A percentile compares a stretch with the other conserved stretches of the same genome.
These are phyloP conservation scores for Drechslerella stenobrocha DNA, from an alignment of 2,329 filamentous ascomycete species.

Conservation along the genomic window DNA sequence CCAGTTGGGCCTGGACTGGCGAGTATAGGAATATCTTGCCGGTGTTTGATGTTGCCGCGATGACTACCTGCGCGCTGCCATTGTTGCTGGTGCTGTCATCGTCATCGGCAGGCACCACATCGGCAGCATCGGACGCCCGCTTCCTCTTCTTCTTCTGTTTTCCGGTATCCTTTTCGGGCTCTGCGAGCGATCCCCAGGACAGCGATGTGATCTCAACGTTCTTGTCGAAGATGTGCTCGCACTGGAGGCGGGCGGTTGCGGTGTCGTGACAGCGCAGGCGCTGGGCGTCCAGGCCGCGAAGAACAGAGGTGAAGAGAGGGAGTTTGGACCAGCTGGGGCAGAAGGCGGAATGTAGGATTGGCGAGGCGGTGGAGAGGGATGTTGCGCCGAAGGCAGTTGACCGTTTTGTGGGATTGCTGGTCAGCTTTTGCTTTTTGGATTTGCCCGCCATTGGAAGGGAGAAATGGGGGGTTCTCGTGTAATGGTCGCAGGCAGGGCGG, in stretches of 20 bases:
- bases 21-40: constrained; percentile 61
- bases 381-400: constrained; percentile 27
- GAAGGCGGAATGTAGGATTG: constrained; percentile 60
- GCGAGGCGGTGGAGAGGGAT: constrained; percentile 54
- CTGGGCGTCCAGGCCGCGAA: constrained; percentile 61
- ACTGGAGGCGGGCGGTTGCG: constrained; percentile 59
- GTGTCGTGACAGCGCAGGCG: constrained; percentile 62
- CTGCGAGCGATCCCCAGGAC: constrained; percentile 59
- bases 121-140: constrained; percentile 56
- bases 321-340: constrained; percentile 61
- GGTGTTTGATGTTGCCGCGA: constrained; percentile 60
- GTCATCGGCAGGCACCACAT: constrained; percentile 49
- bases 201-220: constrained; percentile 60
- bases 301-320: constrained; percentile 61
- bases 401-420: constrained; percentile 19
- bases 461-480: constrained; percentile 6
- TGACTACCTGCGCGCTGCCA: constrained; percentile 55
- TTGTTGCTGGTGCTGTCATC: constrained; percentile 22
- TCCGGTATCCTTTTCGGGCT: constrained; percentile 55
- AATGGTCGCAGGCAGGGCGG: constrained; percentile 1
- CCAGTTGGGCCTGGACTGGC: constrained; percentile 58
- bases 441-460: constrained; percentile 33
- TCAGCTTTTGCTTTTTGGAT: constrained; percentile 47
- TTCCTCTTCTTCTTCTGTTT: constrained; percentile 61
- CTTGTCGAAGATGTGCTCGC: constrained; percentile 59